phyloP scores from a whole-genome alignment of 2,329 filamentous ascomycete genomes.

The Emmonsia crescens region DNA sequence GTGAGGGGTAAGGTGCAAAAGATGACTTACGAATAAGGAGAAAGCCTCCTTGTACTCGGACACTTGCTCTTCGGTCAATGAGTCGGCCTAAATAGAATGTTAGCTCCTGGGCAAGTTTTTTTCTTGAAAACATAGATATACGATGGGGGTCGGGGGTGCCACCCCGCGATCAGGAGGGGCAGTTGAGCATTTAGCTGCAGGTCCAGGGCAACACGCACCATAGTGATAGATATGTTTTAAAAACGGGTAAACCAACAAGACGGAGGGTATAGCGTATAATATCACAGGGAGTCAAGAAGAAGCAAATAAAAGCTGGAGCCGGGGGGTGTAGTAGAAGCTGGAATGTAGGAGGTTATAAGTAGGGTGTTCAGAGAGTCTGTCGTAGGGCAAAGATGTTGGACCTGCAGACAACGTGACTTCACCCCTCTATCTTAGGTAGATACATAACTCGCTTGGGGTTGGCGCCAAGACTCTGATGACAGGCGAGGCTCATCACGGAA shows the following conservation, averaged over 20 bases:
- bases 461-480: neutral
- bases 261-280: neutral
- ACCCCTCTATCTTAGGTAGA: neutral
- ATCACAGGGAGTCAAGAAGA: neutral
- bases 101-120: neutral
- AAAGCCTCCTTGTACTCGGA: conserved; percentile 99
- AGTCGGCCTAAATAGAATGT: conserved; percentile 63
- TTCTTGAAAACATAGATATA: neutral
- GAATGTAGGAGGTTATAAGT: neutral
- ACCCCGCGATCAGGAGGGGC: neutral
- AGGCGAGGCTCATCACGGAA: neutral
- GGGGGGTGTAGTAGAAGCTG: neutral
- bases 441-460: neutral
- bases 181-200: no score
- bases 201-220: neutral
- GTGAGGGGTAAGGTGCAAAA: conserved; percentile 1
- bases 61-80: conserved; percentile 98
- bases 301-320: neutral
- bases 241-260: neutral
- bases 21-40: conserved; percentile 87
- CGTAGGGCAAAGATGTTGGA: neutral
- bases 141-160: neutral
- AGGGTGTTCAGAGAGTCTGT: no score
- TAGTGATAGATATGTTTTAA: neutral
- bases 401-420: conserved; percentile 4